These are phyloP conservation scores for Hyaloperonospora arabidopsidis DNA, from an alignment of 352 stramenopile species.

Conservation along the genomic window DNA sequence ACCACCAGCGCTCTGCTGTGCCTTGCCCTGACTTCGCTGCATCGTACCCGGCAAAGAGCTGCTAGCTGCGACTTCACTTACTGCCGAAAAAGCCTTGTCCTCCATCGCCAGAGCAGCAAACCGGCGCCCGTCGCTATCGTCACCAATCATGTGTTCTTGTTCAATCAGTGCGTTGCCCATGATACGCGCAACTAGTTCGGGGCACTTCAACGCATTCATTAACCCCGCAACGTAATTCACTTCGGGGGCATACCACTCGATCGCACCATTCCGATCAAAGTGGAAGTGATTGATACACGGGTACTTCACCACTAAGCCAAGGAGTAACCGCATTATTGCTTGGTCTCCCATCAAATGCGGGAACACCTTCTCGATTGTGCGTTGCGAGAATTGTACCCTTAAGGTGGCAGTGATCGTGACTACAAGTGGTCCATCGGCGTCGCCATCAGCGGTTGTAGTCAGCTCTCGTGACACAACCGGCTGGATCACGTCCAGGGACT, in stretches of 20 bases:
- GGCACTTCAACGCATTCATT: conserved; percentile 20
- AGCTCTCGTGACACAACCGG: conserved; percentile 9
- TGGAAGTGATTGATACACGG: conserved; percentile 42
- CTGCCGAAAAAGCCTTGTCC: no score
- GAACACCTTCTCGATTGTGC: conserved; percentile 52
- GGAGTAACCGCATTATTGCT: conserved; percentile 30
- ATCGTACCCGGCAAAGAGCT: no score
- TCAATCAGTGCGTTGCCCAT: conserved; percentile 33
- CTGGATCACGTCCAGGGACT: conserved; percentile 32
- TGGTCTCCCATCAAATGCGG: conserved; percentile 32
- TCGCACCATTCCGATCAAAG: conserved; percentile 34
- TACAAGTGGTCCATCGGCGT: conserved; percentile 21
- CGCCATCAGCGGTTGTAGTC: conserved; percentile 22
- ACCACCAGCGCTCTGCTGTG: no score
- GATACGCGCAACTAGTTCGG: conserved; percentile 25
- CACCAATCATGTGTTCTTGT: conserved; percentile 42
- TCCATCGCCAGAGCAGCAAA: neutral
- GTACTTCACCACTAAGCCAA: conserved; percentile 40
- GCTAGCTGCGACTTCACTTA: no score
- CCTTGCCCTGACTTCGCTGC: no score
- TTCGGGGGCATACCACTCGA: conserved; percentile 36
- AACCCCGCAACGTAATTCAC: conserved; percentile 36
- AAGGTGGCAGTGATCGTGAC: conserved; percentile 28
- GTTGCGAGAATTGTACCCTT: conserved; percentile 34
- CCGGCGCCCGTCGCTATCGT: conserved; percentile 20